Evolutionary conservation across 2,329 filamentous ascomycete species (phyloP).

Genomic region (Anthostomella pinea): DNA sequence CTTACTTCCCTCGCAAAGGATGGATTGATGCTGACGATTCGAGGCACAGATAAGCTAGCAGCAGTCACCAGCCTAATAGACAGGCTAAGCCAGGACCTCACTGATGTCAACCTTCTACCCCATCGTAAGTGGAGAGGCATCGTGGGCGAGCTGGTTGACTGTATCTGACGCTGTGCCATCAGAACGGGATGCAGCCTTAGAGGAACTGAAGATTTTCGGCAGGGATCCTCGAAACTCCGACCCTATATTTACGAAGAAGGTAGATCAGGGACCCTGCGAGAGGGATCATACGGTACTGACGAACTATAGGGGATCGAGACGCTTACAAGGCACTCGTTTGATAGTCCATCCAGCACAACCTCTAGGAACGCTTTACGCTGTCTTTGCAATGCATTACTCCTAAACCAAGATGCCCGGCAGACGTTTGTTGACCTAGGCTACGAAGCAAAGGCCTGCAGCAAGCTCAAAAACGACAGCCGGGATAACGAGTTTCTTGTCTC

Average conservation of each 20-base stretch:
- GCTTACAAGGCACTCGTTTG: slow-evolving; percentile 70
- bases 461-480: slow-evolving; percentile 67
- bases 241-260: slow-evolving; percentile 80
- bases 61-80: slow-evolving; percentile 65
- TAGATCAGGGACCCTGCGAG: slow-evolving; percentile 32
- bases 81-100: slow-evolving; percentile 60
- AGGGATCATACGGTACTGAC: slow-evolving; percentile 12
- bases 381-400: slow-evolving; percentile 78
- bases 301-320: slow-evolving; percentile 66
- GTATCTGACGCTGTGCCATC: slow-evolving; percentile 11
- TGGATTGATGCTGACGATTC: slow-evolving; percentile 10
- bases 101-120: slow-evolving; percentile 54
- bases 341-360: slow-evolving; percentile 58
- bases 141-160: background rate
- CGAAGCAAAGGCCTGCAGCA: slow-evolving; percentile 64
- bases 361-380: slow-evolving; percentile 77
- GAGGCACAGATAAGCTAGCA: slow-evolving; percentile 58
- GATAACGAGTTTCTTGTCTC: slow-evolving; percentile 86
- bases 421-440: slow-evolving; percentile 69
- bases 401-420: slow-evolving; percentile 66
- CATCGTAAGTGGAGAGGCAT: slow-evolving; percentile 48
- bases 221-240: slow-evolving; percentile 69
- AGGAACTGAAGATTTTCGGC: slow-evolving; percentile 75
- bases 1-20: background rate
- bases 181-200: slow-evolving; percentile 60